Evolutionary conservation across 192 early-diverging fungal genomes (phyloP).

Genomic region (Linnemannia elongata): DNA sequence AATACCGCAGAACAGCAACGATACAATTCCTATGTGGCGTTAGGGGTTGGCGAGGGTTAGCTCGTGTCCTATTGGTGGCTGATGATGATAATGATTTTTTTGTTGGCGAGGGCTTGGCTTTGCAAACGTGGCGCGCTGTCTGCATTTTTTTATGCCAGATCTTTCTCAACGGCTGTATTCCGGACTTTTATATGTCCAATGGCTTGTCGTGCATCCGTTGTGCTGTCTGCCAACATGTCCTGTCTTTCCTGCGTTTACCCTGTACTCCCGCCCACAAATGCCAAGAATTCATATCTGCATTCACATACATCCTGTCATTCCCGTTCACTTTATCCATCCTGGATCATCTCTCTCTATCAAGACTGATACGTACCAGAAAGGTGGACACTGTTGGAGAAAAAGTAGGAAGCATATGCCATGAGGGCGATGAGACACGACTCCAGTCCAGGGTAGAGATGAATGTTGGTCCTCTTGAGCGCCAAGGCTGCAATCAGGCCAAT

Average conservation of each 20-base stretch:
- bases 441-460: conserved; percentile 86
- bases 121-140: not conserved
- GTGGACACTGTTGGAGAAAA: conserved; percentile 89
- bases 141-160: not conserved
- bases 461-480: conserved; percentile 88
- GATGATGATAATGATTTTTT: not conserved
- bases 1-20: conserved; percentile 93
- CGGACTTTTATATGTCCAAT: not conserved
- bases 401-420: conserved; percentile 92
- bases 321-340: not conserved
- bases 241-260: not conserved
- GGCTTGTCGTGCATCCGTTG: not conserved
- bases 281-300: not conserved
- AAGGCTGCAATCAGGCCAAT: conserved; percentile 85
- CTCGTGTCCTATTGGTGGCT: not conserved
- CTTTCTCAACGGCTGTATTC: not conserved
- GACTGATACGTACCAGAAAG: conserved; percentile 74
- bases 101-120: not conserved
- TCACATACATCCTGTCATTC: not conserved
- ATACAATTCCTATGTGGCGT: conserved; percentile 77
- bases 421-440: conserved; percentile 91
- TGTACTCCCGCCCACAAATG: not conserved
- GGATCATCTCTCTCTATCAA: not conserved
- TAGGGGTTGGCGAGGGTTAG: not conserved
- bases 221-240: not conserved